Evolutionary conservation across 768 basidiomycete genomes (phyloP).

Genomic region (Agrocybe praecox): DNA sequence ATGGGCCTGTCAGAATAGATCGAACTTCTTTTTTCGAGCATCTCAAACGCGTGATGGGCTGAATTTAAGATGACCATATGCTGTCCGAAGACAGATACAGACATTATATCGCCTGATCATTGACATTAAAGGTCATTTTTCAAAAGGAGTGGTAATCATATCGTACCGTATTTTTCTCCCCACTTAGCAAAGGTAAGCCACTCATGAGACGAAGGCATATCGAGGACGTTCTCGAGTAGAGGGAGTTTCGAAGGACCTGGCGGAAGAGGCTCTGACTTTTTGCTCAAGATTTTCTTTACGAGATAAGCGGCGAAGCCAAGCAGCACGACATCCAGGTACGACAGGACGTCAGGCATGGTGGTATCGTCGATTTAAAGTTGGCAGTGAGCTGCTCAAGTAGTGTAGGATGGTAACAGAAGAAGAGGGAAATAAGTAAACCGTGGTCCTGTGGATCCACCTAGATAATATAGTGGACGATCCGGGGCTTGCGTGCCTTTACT

Average conservation of each 20-base stretch:
- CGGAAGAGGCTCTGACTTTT: slow-evolving; percentile 31
- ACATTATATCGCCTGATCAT: slow-evolving; percentile 42
- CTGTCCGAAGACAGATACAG: slow-evolving; percentile 48
- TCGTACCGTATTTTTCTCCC: slow-evolving; percentile 45
- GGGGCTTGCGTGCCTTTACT: not conserved
- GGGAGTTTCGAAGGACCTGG: slow-evolving; percentile 49
- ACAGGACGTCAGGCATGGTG: slow-evolving; percentile 13
- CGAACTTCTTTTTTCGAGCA: slow-evolving; percentile 53
- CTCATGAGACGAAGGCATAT: slow-evolving; percentile 48
- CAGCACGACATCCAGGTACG: slow-evolving; percentile 18
- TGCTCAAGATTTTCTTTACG: slow-evolving; percentile 18
- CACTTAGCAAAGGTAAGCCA: slow-evolving; percentile 49
- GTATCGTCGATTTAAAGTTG: not conserved
- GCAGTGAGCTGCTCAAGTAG: not conserved
- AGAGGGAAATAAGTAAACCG: not conserved
- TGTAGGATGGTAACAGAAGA: not conserved
- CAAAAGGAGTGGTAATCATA: not conserved
- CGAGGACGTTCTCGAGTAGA: slow-evolving; percentile 48
- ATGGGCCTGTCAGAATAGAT: slow-evolving; percentile 59
- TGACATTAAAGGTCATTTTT: not conserved
- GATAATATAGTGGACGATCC: not conserved
- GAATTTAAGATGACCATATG: slow-evolving; percentile 48
- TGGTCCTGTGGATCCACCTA: not conserved
- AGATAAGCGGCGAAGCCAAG: slow-evolving; percentile 16
- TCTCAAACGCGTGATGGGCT: slow-evolving; percentile 38